phyloP scores from a whole-genome alignment of 192 early-diverging fungal species.

The Entomortierella lignicola region DNA sequence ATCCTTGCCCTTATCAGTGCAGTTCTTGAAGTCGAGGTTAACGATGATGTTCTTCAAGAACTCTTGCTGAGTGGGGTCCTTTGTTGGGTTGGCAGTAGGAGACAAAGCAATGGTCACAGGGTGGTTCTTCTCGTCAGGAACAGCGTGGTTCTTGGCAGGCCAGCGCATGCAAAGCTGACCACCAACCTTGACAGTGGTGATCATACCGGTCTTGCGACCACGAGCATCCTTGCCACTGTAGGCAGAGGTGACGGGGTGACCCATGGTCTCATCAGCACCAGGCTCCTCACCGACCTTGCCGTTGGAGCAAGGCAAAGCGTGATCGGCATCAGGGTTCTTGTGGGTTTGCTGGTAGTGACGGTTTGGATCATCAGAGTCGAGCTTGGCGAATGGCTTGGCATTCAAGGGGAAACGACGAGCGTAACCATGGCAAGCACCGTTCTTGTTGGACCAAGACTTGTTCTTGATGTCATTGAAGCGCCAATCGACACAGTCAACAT shows the following conservation, averaged over 20 bases:
- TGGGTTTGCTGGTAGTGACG: constrained; percentile 54
- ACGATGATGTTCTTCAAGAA: constrained; percentile 30
- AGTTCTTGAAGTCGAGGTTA: constrained; percentile 52
- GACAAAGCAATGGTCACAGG: constrained; percentile 39
- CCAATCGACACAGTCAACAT: constrained; percentile 49
- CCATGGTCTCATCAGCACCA: constrained; percentile 47
- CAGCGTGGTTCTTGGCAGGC: constrained; percentile 56
- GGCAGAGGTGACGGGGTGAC: constrained; percentile 17
- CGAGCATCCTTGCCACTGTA: constrained; percentile 38
- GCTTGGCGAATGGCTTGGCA: constrained; percentile 39
- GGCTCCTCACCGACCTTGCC: constrained; percentile 38
- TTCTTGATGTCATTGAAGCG: constrained; percentile 42
- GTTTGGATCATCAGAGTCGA: constrained; percentile 51
- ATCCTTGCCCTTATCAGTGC: constrained; percentile 26
- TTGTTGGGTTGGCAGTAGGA: constrained; percentile 2
- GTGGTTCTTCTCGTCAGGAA: constrained; percentile 27
- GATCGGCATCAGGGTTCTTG: constrained; percentile 20
- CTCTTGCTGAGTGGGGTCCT: constrained; percentile 35
- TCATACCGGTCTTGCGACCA: constrained; percentile 30
- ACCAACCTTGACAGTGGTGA: constrained; percentile 24
- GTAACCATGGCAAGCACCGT: constrained; percentile 40
- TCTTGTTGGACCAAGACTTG: constrained; percentile 39
- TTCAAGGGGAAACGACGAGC: constrained; percentile 50
- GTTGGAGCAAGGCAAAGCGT: constrained; percentile 36
- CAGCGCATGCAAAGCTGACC: constrained; percentile 48